Evolutionary conservation across 208 protist genomes (phyloP), one percentile per base, ranked within the genome.

Genomic region (Tritrichomonas musculus): DNA sequence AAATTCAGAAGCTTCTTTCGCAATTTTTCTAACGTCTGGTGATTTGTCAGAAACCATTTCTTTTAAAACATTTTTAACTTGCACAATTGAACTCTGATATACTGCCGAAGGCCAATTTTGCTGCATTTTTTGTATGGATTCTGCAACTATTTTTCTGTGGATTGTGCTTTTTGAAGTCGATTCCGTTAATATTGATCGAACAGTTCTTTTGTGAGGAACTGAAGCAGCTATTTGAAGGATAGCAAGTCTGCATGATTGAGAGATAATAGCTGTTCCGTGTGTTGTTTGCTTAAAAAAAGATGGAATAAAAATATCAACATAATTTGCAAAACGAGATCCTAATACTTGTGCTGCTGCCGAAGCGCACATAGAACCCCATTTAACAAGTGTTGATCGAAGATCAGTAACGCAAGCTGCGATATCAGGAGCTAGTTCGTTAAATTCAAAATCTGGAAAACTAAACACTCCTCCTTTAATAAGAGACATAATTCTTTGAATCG

Each of bases 231-330:
- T 88, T 57, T 88, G n/a, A n/a, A 88, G 17, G 41, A 88, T 53
- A 30, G 77, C 77, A 50, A 36, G 41, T 20, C 44, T 25, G 22
- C 77, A 88, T 53, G 77, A 88, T 57, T 88, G 41, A 22, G 77
- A 88, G 41, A 88, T 88, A 39, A 88, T 49, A 3, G 77, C 41
- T 33, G 77, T 88, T 39, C 77, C 77, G n/a, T 88, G 77, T 27
- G 77, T 57, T 11, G 47, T 27, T 57, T 88, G 77, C 57, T 88
- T 88, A 36, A 88, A 88, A 57, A 88, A 33, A 57, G 44, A 14
- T 39, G 77, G 77, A 39, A 88, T 57, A 20, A 88, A 57, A 39
- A 88, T 57, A 27, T 88, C 77, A 17, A 57, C 30, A 20, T n/a
- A 88, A 88, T 27, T 88, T 57, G 77, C 8, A 57, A 88, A 88